Evolutionary conservation across 23 red algal genomes (phyloP), one percentile per base, ranked within the genome.

Genomic region (Gracilaria vermiculophylla): DNA sequence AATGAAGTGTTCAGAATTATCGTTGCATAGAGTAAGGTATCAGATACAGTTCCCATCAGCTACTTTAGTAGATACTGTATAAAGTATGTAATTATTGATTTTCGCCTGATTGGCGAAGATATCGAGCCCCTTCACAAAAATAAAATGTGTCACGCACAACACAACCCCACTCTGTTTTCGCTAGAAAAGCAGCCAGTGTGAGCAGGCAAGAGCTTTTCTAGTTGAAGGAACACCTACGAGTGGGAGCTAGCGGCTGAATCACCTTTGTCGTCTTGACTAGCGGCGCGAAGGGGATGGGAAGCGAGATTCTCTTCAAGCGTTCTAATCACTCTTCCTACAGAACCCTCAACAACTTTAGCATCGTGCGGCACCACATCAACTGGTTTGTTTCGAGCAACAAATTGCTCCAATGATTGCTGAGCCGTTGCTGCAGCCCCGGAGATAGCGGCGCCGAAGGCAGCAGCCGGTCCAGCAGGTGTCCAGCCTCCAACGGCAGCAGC

Each of bases 401-500:
- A 8, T 39, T 79, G 76, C 34, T 79, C 34, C 27, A 79, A 58
- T 51, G 76, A 39, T 24, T 79, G 50, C 3, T 73, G 42, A 41
- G 62, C 87, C 27, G 31, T 48, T 6, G 43, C 87, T 40, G 39
- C 74, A 24, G 58, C 73, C 7, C 87, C 87, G 23, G 50, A 58
- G 24, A 70, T 53, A 23, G 48, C 76, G 7, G 87, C 60, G 1
- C 87, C 87, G 58, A 91, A 91, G 23, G 45, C 75, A 15, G 87
- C 87, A 17, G 60, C 58, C 32, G 69, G 84, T 17, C 62, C 76
- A 32, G 60, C 87, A 20, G 43, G 44, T 37, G 37, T 16, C 56
- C 57, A 65, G 17, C 87, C 73, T 34, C 62, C 87, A 71, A 81
- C 60, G 5, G 73, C 86, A 31, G 53, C 75, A 55, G 49, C 87